Evolutionary conservation across 192 early-diverging fungal species (phyloP), one percentile per base, ranked within the genome.

Genomic region (Umbelopsis vinacea): DNA sequence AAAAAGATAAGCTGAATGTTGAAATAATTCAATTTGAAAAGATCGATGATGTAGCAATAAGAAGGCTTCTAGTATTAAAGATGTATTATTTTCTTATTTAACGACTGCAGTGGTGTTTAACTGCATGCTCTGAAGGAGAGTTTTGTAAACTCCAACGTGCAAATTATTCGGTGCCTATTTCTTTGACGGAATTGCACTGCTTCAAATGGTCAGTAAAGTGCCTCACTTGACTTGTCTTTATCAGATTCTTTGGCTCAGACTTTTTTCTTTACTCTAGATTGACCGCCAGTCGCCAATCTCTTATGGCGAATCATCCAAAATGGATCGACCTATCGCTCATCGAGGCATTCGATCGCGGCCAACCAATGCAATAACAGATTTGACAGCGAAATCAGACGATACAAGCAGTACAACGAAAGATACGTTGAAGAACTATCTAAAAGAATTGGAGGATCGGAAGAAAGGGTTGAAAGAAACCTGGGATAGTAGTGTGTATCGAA

Each of bases 271-370:
- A 37, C 33, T 37, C 11, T 63, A 63, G 57, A 63, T 63, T 12
- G 33, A 63, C 26, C 26, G 57, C 26, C 57, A 37, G 15, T 63
- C 57, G 4, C 57, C 57, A 33, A 29, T 63, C 14, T 63, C 53
- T 3, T 55, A 14, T n/a, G 57, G 57, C 33, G 57, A 63, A 63
- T 12, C 10, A 19, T 22, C 10, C 29, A 63, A 63, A n/a, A 3
- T 17, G 12, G 57, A 63, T 19, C 57, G 57, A 12, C 57, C 57
- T n/a, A n/a, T 63, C 14, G 33, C 14, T 17, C 57, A 63, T 33
- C 57, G 57, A 37, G 57, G 26, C 15, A 63, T 63, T 38, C 57
- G 14, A 17, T 35, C 57, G n/a, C 5, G 6, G 4, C 57, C 15
- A 17, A 14, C 15, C 0, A 17, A 12, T 15, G 17, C 57, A 8